Base-by-base conservation (phyloP, 805 yeast genomes). In the Cyberlindnera meyerae region DNA sequence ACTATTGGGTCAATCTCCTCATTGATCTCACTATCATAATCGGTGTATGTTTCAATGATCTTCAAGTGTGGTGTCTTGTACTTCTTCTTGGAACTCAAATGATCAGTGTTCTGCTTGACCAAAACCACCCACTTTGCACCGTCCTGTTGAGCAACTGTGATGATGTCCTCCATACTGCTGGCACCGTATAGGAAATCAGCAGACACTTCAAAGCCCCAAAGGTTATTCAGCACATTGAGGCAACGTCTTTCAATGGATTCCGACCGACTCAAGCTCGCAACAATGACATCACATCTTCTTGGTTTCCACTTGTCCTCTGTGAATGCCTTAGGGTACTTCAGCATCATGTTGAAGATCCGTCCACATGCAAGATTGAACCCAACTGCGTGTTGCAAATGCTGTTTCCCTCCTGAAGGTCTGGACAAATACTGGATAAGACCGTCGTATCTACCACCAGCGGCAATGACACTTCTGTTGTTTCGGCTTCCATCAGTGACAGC, bases 361-460 rank as follows among this genome's bases (percentile, higher is more conserved):
- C 81, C 87, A 71, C 86, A 77, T 0, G 93, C 85, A 38, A 93
- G 59, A 43, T 86, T 81, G 53, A 93, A 82, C 0, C 98, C 97
- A 29, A 89, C 97, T 1, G 88, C 95, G 36, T 70, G 68, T 15
- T 73, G 68, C 33, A 71, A 43, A 27, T 51, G 54, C 1, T 52
- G 34, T 32, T 54, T 54, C 4, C 55, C 59, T 15, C 66, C 55
- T 40, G 74, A 61, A 1, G 77, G 71, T 46, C 84, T 77, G 0
- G 90, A 74, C 42, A 87, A 70, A 13, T 79, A 69, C 3, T 75
- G 65, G 11, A 88, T 74, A 45, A 93, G 66, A 15, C 68, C 65
- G 51, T 90, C 97, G 54, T 88, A 93, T 37, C 99, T 67, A 3
- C 99, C 99, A 30, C 99, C 99, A 0, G 93, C 90, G 12, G 93